phyloP scores from a whole-genome alignment of 1,284 basidiomycete genomes.

The Trichosporon sp. region DNA sequence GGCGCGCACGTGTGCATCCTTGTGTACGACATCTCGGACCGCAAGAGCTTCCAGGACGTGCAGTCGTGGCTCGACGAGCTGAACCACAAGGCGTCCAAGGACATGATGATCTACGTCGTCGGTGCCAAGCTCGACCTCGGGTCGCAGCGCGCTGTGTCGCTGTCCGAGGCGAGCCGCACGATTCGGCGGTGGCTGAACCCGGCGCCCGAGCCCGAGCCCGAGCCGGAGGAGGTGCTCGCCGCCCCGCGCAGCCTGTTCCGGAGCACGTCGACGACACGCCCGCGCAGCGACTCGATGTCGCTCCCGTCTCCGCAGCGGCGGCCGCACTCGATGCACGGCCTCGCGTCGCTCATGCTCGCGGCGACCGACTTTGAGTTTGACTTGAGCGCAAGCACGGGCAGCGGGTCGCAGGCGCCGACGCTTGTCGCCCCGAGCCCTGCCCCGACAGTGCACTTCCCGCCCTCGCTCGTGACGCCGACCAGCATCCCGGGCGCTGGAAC shows the following conservation, averaged over 20 bases:
- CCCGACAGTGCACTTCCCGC: conserved; percentile 21
- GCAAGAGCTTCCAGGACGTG: conserved; percentile 82
- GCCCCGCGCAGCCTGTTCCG: conserved; percentile 29
- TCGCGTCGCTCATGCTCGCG: conserved; percentile 22
- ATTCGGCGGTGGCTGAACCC: conserved; percentile 37
- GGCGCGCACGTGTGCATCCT: conserved; percentile 55
- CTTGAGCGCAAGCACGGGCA: background rate
- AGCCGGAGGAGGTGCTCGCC: background rate
- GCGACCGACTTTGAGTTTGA: conserved; percentile 17
- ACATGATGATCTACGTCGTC: conserved; percentile 47
- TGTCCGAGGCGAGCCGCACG: conserved; percentile 32
- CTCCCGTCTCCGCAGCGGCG: conserved; percentile 11
- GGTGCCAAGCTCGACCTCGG: conserved; percentile 46
- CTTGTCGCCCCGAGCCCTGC: conserved; percentile 12
- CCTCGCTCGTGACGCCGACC: background rate
- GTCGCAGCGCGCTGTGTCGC: conserved; percentile 33
- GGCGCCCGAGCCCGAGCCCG: conserved; percentile 18
- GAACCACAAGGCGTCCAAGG: conserved; percentile 38
- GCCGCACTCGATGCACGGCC: conserved; percentile 28
- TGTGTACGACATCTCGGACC: conserved; percentile 56
- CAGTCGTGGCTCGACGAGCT: conserved; percentile 81
- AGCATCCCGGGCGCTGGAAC: background rate
- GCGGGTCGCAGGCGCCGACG: conserved; percentile 6
- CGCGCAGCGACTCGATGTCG: conserved; percentile 12
- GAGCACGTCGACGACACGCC: conserved; percentile 22